Conservation (phyloP, 2,329 filamentous ascomycete genomes). For the Helotiales sp. region DNA sequence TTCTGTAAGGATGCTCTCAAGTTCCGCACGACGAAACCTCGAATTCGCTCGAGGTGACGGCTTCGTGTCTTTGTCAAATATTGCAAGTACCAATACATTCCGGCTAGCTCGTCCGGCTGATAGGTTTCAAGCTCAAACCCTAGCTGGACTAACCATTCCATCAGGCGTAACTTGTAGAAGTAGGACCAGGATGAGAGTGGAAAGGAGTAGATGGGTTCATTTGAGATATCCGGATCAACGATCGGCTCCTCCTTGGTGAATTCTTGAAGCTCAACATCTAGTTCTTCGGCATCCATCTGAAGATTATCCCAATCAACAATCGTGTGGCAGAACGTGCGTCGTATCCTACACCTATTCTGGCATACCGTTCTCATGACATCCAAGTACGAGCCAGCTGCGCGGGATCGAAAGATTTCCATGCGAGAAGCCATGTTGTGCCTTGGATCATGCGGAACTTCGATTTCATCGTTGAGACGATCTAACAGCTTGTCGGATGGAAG, state of each 20-base stretch:
- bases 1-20: slow-evolving; percentile 27
- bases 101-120: slow-evolving; percentile 79
- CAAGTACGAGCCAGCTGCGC: slow-evolving; percentile 72
- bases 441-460: slow-evolving; percentile 75
- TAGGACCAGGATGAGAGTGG: slow-evolving; percentile 89
- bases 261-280: slow-evolving; percentile 70
- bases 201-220: slow-evolving; percentile 66
- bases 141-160: slow-evolving; percentile 86
- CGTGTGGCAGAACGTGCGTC: slow-evolving; percentile 86
- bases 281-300: slow-evolving; percentile 79
- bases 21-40: slow-evolving; percentile 59
- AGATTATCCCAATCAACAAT: slow-evolving; percentile 83
- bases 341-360: slow-evolving; percentile 86
- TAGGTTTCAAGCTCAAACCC: slow-evolving; percentile 96
- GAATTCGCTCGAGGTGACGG: slow-evolving; percentile 72
- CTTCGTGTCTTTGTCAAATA: slow-evolving; percentile 69
- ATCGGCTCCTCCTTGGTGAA: slow-evolving; percentile 66
- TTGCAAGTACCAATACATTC: slow-evolving; percentile 91
- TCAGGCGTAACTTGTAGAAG: slow-evolving; percentile 85
- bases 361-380: slow-evolving; percentile 85
- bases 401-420: slow-evolving; percentile 72
- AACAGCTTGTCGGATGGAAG: slow-evolving; percentile 74
- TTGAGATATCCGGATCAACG: slow-evolving; percentile 52
- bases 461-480: slow-evolving; percentile 74
- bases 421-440: slow-evolving; percentile 73